These are phyloP conservation scores for Simmondsia chinensis DNA, from an alignment of 148 eudicot species.

Conservation along the genomic window DNA sequence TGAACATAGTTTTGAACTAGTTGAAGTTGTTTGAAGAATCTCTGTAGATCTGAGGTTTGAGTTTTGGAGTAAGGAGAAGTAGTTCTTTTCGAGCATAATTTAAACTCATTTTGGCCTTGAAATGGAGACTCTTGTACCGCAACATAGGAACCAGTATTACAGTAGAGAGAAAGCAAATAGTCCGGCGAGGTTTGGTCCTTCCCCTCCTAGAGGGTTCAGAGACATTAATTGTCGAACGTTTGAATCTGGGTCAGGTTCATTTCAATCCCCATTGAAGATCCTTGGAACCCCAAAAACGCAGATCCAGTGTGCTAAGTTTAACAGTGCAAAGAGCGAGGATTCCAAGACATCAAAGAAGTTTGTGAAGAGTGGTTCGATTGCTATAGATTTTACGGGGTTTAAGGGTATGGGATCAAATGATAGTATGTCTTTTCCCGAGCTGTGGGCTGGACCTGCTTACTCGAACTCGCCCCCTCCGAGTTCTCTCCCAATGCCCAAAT, in stretches of 20 bases:
- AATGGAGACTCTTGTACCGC: constrained; percentile 72
- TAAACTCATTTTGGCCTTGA: constrained; percentile 6
- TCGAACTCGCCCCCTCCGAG: constrained; percentile 91
- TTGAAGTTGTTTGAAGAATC: too few relatives aligned
- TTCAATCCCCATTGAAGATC: constrained; percentile 37
- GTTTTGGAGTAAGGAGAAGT: not conserved
- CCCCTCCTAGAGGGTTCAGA: constrained; percentile 29
- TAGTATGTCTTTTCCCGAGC: constrained; percentile 37
- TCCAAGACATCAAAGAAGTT: constrained; percentile 13
- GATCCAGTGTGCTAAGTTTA: constrained; percentile 16
- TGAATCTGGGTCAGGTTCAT: constrained; percentile 49
- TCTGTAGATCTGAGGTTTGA: too few relatives aligned
- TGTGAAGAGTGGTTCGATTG: constrained; percentile 38
- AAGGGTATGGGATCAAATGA: constrained; percentile 16
- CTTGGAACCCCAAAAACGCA: constrained; percentile 32
- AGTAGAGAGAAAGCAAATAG: constrained; percentile 21
- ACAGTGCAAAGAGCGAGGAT: constrained; percentile 19
- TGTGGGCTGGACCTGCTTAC: constrained; percentile 91
- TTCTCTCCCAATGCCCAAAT: constrained; percentile 85
- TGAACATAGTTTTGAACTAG: too few relatives aligned
- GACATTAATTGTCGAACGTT: constrained; percentile 60
- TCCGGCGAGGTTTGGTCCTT: constrained; percentile 29
- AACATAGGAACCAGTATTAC: constrained; percentile 49
- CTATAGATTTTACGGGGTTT: constrained; percentile 27
- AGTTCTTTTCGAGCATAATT: constrained; percentile 7